Conservation (phyloP, 1,284 basidiomycete genomes). For the Tremellales sp. region DNA sequence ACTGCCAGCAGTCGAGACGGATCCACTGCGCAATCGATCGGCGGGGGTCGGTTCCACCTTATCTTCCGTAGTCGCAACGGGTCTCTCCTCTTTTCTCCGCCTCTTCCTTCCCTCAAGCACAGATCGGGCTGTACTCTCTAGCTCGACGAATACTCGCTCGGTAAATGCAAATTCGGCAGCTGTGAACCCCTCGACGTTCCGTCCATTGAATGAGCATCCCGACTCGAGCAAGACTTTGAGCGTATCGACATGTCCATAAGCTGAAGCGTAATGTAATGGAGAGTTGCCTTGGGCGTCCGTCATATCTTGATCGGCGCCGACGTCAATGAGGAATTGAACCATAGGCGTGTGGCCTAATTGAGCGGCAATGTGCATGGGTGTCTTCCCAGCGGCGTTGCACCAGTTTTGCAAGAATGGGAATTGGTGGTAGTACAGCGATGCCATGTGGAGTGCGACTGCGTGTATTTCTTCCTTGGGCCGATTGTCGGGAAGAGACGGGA, state of each 20-base stretch:
- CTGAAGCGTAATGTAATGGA: constrained; percentile 68
- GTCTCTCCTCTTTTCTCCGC: background rate
- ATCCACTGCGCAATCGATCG: background rate
- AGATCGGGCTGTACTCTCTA: constrained; percentile 31
- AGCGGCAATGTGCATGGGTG: constrained; percentile 81
- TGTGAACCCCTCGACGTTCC: constrained; percentile 86
- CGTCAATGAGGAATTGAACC: constrained; percentile 66
- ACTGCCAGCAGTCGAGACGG: background rate
- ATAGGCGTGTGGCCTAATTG: constrained; percentile 84
- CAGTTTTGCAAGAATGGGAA: constrained; percentile 76
- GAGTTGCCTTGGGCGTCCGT: constrained; percentile 88
- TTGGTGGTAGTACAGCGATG: constrained; percentile 30
- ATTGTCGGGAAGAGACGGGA: constrained; percentile 22
- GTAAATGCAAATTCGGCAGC: constrained; percentile 90
- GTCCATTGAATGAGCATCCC: constrained; percentile 72
- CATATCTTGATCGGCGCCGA: constrained; percentile 80
- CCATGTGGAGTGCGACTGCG: constrained; percentile 30
- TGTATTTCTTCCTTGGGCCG: constrained; percentile 16
- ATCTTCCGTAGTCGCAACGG: background rate
- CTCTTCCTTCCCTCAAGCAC: constrained; percentile 15
- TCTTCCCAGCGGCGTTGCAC: constrained; percentile 82
- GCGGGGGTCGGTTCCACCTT: background rate
- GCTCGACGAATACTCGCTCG: constrained; percentile 31
- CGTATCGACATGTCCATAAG: constrained; percentile 55
- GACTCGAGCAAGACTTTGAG: constrained; percentile 82